Percentiles rank a stretch among this genome's conserved stretches.
Conservation (phyloP, 148 eudicot species). For the Rhododendron henanense region DNA sequence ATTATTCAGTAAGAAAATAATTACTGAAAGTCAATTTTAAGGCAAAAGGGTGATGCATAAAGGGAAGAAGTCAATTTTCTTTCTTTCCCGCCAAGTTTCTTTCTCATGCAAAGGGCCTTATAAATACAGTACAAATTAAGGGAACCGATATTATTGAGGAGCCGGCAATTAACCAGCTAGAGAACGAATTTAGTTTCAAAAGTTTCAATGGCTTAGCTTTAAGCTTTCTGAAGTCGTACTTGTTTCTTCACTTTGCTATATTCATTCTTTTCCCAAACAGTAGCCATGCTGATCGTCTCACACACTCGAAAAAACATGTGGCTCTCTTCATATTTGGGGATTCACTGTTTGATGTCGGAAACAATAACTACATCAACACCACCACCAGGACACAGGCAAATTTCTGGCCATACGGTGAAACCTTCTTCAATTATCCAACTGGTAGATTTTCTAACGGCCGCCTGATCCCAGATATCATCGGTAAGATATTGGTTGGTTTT, state of each 20-base stretch:
- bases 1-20: too few species aligned
- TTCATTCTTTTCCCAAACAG: neutral
- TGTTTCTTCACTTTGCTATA: neutral
- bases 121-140: neutral
- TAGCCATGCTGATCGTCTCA: neutral
- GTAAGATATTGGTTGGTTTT: neutral
- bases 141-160: neutral
- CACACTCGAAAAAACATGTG: neutral
- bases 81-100: too few species aligned
- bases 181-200: neutral
- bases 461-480: neutral
- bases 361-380: slow-evolving; percentile 18
- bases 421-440: slow-evolving; percentile 32
- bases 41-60: too few species aligned
- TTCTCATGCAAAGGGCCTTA: neutral
- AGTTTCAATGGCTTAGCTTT: neutral
- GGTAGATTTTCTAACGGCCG: slow-evolving; percentile 27
- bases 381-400: slow-evolving; percentile 13
- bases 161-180: neutral
- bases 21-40: too few species aligned
- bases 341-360: slow-evolving; percentile 38
- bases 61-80: too few species aligned
- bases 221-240: neutral
- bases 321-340: slow-evolving; percentile 25
- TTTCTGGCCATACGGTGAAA: slow-evolving; percentile 33